A percentile compares a stretch with the other conserved stretches of the same genome.
These are phyloP conservation scores for Solanum hybrid DNA, from an alignment of 305 asterid genomes.

Conservation along the genomic window DNA sequence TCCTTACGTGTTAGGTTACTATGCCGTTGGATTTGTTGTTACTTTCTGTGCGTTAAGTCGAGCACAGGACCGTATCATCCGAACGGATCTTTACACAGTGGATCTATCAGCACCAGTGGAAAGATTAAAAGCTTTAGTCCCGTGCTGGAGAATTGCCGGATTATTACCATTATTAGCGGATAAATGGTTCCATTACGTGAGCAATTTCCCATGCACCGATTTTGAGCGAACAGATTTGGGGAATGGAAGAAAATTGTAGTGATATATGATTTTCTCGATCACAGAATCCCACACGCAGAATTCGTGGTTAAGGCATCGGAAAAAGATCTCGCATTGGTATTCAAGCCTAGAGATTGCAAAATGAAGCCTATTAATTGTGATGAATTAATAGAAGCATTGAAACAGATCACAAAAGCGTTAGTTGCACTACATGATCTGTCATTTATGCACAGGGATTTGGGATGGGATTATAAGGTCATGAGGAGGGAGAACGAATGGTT, in stretches of 20 bases:
- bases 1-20: slow-evolving; percentile 36
- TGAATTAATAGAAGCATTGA: slow-evolving; percentile 28
- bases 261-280: slow-evolving; percentile 34
- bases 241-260: slow-evolving; percentile 12
- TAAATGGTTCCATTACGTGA: slow-evolving; percentile 11
- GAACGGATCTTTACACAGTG: slow-evolving; percentile 34
- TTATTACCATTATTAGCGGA: slow-evolving; percentile 31
- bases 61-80: slow-evolving; percentile 24
- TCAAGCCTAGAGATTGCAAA: slow-evolving; percentile 36
- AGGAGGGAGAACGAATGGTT: slow-evolving; percentile 33
- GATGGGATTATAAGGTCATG: slow-evolving; percentile 35
- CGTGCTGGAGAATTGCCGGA: slow-evolving; percentile 35
- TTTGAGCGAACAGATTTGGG: slow-evolving; percentile 32
- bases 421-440: slow-evolving; percentile 36
- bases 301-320: slow-evolving; percentile 26
- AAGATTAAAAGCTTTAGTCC: slow-evolving; percentile 34
- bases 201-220: slow-evolving; percentile 14
- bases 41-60: slow-evolving; percentile 36
- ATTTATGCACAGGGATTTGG: slow-evolving; percentile 40
- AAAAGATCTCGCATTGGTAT: slow-evolving; percentile 26
- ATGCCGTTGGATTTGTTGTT: slow-evolving; percentile 31
- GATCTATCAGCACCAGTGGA: slow-evolving; percentile 29
- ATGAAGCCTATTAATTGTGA: slow-evolving; percentile 24
- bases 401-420: slow-evolving; percentile 34
- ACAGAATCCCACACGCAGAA: slow-evolving; percentile 30